A percentile compares a stretch with the other conserved stretches of the same genome.
Evolutionary conservation across 2,329 filamentous ascomycete genomes (phyloP).

Genomic region (Claviceps paspali): DNA sequence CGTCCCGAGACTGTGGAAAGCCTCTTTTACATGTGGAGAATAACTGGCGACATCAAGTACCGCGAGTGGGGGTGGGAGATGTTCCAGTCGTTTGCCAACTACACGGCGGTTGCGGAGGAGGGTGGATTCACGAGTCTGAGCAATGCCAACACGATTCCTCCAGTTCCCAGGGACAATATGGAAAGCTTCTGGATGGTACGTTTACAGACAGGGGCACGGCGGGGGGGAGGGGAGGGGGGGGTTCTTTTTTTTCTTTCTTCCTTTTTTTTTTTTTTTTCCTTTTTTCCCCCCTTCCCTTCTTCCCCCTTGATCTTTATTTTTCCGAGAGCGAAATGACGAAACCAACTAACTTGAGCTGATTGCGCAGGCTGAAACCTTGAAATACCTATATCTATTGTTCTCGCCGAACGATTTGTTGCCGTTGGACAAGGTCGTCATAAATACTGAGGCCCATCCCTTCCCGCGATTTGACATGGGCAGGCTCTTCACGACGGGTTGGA

Average conservation of each 20-base stretch:
- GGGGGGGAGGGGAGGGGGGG: too few species aligned
- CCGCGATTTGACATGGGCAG: slow-evolving; percentile 72
- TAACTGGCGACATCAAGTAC: slow-evolving; percentile 80
- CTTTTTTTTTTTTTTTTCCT: too few species aligned
- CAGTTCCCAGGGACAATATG: slow-evolving; percentile 73
- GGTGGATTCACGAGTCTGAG: slow-evolving; percentile 71
- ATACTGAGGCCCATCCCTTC: slow-evolving; percentile 87
- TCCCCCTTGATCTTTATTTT: too few species aligned
- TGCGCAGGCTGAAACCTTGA: slow-evolving; percentile 74
- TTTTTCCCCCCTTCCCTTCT: too few species aligned
- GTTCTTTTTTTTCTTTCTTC: too few species aligned
- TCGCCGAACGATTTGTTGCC: slow-evolving; percentile 69
- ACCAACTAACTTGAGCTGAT: slow-evolving; percentile 2
- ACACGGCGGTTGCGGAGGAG: slow-evolving; percentile 64
- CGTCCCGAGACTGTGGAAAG: slow-evolving; percentile 94
- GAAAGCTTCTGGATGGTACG: slow-evolving; percentile 95
- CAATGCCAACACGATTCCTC: slow-evolving; percentile 59
- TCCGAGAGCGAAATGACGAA: too few species aligned
- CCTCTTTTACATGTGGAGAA: slow-evolving; percentile 96
- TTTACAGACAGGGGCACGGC: slow-evolving; percentile 6
- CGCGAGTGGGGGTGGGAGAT: slow-evolving; percentile 98
- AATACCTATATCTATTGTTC: slow-evolving; percentile 95
- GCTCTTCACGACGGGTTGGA: slow-evolving; percentile 69
- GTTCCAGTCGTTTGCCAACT: slow-evolving; percentile 80
- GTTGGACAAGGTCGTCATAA: slow-evolving; percentile 77